phyloP scores from a whole-genome alignment of 164 flowering plant species.

The Cinnamomum micranthum region DNA sequence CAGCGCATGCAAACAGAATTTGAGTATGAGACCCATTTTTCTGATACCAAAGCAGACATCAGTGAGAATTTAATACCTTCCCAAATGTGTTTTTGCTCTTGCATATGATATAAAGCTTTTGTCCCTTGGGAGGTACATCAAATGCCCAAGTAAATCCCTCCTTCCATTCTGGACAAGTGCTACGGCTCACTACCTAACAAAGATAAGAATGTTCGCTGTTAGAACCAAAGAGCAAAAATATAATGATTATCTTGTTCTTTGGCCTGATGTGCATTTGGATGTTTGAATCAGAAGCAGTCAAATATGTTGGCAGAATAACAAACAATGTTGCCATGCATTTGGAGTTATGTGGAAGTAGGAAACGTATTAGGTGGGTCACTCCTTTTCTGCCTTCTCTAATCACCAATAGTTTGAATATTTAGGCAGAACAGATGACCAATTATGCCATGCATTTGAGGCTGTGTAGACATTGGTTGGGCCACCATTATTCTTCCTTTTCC shows the following conservation, averaged over 20 bases:
- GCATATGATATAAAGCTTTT: slow-evolving; percentile 82
- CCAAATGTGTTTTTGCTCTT: slow-evolving; percentile 88
- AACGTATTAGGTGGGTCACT: neutral
- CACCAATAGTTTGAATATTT: neutral
- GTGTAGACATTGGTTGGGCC: neutral
- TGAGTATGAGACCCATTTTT: neutral
- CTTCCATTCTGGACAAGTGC: slow-evolving; percentile 80
- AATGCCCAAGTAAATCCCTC: slow-evolving; percentile 95
- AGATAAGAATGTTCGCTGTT: neutral
- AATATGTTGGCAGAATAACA: neutral
- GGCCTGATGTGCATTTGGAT: neutral
- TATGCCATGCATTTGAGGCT: neutral
- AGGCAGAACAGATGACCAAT: neutral
- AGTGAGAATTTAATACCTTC: slow-evolving; percentile 45
- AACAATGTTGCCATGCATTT: neutral
- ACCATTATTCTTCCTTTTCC: neutral
- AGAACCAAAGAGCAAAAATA: neutral
- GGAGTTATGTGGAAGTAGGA: neutral
- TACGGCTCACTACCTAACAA: slow-evolving; percentile 65
- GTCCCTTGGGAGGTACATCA: slow-evolving; percentile 95
- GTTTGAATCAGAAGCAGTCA: neutral
- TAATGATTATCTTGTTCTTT: neutral
- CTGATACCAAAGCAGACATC: neutral
- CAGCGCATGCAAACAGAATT: no score
- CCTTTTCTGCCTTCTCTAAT: neutral